Percentiles rank a stretch among this genome's conserved stretches.
Conservation (phyloP, 1,284 basidiomycete genomes). For the Mrakiaceae sp. region DNA sequence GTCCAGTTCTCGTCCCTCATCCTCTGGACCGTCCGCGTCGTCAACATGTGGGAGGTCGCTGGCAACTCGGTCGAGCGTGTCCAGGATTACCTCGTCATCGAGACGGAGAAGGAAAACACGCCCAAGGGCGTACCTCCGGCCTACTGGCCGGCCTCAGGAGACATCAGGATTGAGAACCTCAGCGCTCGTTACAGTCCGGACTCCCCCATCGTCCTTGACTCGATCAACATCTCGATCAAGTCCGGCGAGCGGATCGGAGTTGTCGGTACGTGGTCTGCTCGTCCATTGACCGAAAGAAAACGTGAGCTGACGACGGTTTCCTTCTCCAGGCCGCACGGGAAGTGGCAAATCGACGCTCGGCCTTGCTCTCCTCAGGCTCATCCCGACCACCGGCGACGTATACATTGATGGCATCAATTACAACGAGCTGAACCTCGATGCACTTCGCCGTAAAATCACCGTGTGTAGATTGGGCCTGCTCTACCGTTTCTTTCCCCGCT, state of each 20-base stretch:
- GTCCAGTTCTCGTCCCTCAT: constrained; percentile 32
- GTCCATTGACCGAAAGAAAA: no score
- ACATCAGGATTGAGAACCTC: constrained; percentile 47
- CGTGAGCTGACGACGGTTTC: no score
- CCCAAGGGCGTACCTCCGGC: constrained; percentile 52
- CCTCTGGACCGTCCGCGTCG: constrained; percentile 25
- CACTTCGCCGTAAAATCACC: constrained; percentile 41
- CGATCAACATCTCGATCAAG: constrained; percentile 46
- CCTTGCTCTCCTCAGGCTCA: constrained; percentile 39
- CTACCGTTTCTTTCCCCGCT: neutral
- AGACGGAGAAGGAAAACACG: constrained; percentile 51
- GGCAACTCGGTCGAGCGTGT: constrained; percentile 54
- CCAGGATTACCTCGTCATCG: constrained; percentile 56
- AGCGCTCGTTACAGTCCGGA: constrained; percentile 28
- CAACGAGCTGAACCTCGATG: constrained; percentile 49
- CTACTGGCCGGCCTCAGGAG: constrained; percentile 64
- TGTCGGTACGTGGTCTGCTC: constrained; percentile 3
- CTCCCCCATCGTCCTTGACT: constrained; percentile 44
- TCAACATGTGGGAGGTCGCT: constrained; percentile 37
- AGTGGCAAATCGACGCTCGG: constrained; percentile 51
- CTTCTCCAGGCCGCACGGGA: constrained; percentile 32
- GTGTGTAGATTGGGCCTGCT: constrained; percentile 38
- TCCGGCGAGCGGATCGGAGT: constrained; percentile 51
- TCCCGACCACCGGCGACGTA: constrained; percentile 46
- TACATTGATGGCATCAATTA: constrained; percentile 31